A percentile compares a stretch with the other conserved stretches of the same genome.
These are phyloP conservation scores for Aspergillus chevalieri DNA, from an alignment of 2,329 filamentous ascomycete species.

Conservation along the genomic window DNA sequence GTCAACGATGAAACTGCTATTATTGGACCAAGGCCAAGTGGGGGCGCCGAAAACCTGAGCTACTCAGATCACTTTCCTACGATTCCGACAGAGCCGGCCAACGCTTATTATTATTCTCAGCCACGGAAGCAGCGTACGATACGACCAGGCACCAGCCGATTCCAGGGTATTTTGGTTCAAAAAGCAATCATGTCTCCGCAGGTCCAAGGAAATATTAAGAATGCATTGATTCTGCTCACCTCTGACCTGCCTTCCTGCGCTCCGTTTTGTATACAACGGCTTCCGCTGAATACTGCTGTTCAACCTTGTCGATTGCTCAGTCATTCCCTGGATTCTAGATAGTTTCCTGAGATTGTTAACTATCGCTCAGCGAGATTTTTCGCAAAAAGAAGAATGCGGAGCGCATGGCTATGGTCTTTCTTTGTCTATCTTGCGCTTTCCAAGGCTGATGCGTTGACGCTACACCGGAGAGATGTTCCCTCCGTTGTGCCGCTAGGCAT, in stretches of 20 bases:
- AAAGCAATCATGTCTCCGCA: background rate
- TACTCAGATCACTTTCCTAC: background rate
- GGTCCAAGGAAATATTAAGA: background rate
- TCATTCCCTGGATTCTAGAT: no score
- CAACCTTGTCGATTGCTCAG: no score
- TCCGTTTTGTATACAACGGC: no score
- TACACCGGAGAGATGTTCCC: constrained; percentile 32
- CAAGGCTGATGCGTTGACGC: constrained; percentile 18
- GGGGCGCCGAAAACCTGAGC: background rate
- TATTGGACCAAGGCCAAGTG: constrained; percentile 7
- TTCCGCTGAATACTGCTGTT: no score
- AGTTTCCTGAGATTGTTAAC: no score
- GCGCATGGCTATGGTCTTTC: constrained; percentile 11
- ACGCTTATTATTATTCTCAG: background rate
- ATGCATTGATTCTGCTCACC: background rate
- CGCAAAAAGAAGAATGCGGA: constrained; percentile 12
- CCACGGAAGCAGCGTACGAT: background rate
- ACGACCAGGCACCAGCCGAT: background rate
- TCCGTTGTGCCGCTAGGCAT: constrained; percentile 47
- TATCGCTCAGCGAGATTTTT: no score
- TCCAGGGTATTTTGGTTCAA: background rate
- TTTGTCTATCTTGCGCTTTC: constrained; percentile 11
- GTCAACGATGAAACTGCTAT: constrained; percentile 35
- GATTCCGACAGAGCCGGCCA: background rate
- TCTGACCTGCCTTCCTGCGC: background rate